Percentiles rank a stretch among this genome's conserved stretches.
Evolutionary conservation across 805 yeast species (phyloP).

Genomic region (Metahyphopichia silvanorum): DNA sequence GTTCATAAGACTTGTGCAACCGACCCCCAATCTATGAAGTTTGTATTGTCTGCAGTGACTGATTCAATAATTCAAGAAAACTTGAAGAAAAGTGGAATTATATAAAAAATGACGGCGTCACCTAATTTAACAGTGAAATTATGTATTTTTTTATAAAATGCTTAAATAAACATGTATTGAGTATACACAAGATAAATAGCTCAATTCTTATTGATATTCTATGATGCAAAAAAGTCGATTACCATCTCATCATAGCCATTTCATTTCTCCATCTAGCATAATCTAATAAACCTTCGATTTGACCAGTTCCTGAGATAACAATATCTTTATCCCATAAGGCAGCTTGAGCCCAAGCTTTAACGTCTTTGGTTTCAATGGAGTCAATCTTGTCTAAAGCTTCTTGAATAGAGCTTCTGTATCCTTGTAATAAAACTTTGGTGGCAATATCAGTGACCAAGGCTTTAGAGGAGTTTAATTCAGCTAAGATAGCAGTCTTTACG

Average conservation of each 20-base stretch:
- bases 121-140: neutral
- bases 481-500: constrained; percentile 61
- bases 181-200: constrained; percentile 1
- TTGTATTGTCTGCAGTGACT: constrained; percentile 88
- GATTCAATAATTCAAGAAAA: constrained; percentile 86
- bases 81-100: constrained; percentile 71
- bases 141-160: constrained; percentile 1
- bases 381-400: constrained; percentile 65
- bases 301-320: constrained; percentile 81
- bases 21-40: constrained; percentile 82
- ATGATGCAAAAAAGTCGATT: constrained; percentile 11
- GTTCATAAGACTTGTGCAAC: constrained; percentile 96
- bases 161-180: no score
- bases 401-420: constrained; percentile 57
- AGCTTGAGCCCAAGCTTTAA: constrained; percentile 71
- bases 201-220: neutral
- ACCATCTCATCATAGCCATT: constrained; percentile 83
- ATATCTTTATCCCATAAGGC: constrained; percentile 81
- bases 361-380: constrained; percentile 54
- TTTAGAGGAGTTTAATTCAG: constrained; percentile 44
- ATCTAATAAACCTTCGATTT: constrained; percentile 80
- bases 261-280: constrained; percentile 85
- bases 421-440: constrained; percentile 53
- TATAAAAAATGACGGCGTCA: constrained; percentile 29
- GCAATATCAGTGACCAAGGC: constrained; percentile 59